phyloP scores from a whole-genome alignment of 176 grass and related monocot species.

The Triticum timopheevii region DNA sequence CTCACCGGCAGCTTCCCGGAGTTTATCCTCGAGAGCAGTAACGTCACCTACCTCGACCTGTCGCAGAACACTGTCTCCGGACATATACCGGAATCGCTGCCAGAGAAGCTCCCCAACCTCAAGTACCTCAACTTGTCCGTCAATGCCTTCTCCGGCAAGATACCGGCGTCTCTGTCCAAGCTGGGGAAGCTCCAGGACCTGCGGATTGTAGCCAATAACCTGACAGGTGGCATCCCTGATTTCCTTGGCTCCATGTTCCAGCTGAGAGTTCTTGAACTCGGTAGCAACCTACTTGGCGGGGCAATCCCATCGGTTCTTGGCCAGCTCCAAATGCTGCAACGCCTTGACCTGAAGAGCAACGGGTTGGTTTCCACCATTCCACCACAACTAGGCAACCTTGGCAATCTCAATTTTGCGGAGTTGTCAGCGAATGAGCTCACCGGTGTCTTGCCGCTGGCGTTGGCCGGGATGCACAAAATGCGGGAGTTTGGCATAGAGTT shows the following conservation, averaged over 20 bases:
- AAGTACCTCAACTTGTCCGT: background rate
- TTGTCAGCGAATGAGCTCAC: slow-evolving; percentile 10
- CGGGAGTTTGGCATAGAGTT: background rate
- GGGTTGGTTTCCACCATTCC: slow-evolving; percentile 32
- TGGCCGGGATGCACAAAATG: background rate
- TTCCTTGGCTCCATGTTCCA: slow-evolving; percentile 32
- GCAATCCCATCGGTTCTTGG: slow-evolving; percentile 1
- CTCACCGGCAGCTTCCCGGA: slow-evolving; percentile 39
- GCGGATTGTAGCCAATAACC: background rate
- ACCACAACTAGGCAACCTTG: slow-evolving; percentile 20
- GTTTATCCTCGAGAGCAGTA: slow-evolving; percentile 33
- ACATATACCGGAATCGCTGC: background rate
- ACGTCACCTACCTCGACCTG: slow-evolving; percentile 61
- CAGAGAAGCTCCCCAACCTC: too few species aligned
- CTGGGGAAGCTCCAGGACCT: background rate
- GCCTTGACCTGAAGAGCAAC: background rate
- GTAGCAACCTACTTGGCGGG: slow-evolving; percentile 20
- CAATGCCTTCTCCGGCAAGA: background rate
- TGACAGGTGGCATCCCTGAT: slow-evolving; percentile 17
- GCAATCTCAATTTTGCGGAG: background rate
- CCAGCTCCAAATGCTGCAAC: slow-evolving; percentile 26
- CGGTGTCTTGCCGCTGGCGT: background rate
- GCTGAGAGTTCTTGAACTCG: slow-evolving; percentile 36
- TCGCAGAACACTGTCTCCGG: slow-evolving; percentile 42
- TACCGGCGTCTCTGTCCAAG: background rate